phyloP scores from a whole-genome alignment of 257 asterid genomes.

The Thymus quinquecostatus region DNA sequence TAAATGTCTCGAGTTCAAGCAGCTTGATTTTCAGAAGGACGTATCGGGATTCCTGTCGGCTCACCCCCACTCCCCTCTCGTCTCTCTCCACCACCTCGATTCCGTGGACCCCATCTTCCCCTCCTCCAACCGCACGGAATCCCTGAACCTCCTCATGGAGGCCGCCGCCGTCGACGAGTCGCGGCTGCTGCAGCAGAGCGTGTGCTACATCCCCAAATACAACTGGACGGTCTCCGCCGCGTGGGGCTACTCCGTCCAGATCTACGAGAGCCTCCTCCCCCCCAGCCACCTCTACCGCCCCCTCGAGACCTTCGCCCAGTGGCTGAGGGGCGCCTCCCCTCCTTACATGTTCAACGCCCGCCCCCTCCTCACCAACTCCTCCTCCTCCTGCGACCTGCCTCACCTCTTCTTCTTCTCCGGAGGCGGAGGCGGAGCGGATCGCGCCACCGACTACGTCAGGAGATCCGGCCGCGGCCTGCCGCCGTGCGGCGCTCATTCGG shows the following conservation, averaged over 20 bases:
- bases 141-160: slow-evolving; percentile 44
- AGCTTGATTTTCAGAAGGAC: slow-evolving; percentile 49
- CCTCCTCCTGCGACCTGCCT: slow-evolving; percentile 34
- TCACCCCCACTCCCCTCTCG: slow-evolving; percentile 49
- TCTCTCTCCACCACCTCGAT: slow-evolving; percentile 59
- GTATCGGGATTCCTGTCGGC: slow-evolving; percentile 50
- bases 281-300: slow-evolving; percentile 48
- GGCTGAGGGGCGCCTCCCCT: slow-evolving; percentile 40
- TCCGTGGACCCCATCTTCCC: slow-evolving; percentile 54
- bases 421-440: neutral
- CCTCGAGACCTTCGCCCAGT: slow-evolving; percentile 37
- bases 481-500: slow-evolving; percentile 30
- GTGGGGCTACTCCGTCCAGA: slow-evolving; percentile 58
- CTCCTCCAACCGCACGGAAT: slow-evolving; percentile 35
- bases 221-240: slow-evolving; percentile 53
- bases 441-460: slow-evolving; percentile 31
- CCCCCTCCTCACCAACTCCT: slow-evolving; percentile 7
- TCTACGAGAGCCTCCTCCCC: slow-evolving; percentile 40
- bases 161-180: slow-evolving; percentile 44
- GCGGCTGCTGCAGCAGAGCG: slow-evolving; percentile 46
- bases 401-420: slow-evolving; percentile 37
- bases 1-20: too few species aligned
- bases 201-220: slow-evolving; percentile 42
- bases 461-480: slow-evolving; percentile 6
- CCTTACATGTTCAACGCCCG: slow-evolving; percentile 41